Base-by-base conservation (phyloP, 2,329 filamentous ascomycete species). In the Colletotrichum melonis region DNA sequence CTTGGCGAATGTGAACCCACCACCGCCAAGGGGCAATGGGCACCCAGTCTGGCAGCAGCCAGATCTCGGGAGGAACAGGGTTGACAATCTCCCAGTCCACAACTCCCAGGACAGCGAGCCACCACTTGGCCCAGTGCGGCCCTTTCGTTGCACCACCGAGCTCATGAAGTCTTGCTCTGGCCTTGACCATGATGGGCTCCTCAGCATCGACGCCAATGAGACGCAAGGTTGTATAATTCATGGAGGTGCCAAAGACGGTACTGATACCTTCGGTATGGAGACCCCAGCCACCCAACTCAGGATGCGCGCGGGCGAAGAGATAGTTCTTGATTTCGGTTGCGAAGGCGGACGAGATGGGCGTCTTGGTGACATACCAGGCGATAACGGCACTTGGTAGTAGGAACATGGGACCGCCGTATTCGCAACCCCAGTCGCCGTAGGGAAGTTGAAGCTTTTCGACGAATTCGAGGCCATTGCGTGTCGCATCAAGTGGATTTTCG, bases 1-100 rank as follows among this genome's bases (percentile, higher is more conserved):
- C 95, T 83, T 94, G 92, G n/a, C 97, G 94, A 82, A 98, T 98
- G 78, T 99, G 97, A 78, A 98, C 94, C 96, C 95, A 98, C 95
- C 96, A 98, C 76, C 95, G 88, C 95, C 95, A 97, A 0, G 96
- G 96, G 5, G 95, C 92, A 79, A 98, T 89, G 1, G 95, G 95
- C 3, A 95, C 89, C 95, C 95, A 98, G 81, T 98, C 94, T 0
- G 95, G 95, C 4, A 98, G 85, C 54, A 98, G 87, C 97, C 97
- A 99, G 57, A 98, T 82, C 84, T 99, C 97, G 0, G 97, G 94
- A 1, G 97, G 97, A 2, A 97, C 92, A 0, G 97, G 97, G 78
- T 98, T 99, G 77, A 98, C 95, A 72, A 97, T 92, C 68, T 97
- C 95, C 95, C 96, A 99, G 32, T 92, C 86, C 80, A 92, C 92